Evolutionary conservation across 2,329 filamentous ascomycete genomes (phyloP).

Genomic region (Chrysosporium keratinophilum): DNA sequence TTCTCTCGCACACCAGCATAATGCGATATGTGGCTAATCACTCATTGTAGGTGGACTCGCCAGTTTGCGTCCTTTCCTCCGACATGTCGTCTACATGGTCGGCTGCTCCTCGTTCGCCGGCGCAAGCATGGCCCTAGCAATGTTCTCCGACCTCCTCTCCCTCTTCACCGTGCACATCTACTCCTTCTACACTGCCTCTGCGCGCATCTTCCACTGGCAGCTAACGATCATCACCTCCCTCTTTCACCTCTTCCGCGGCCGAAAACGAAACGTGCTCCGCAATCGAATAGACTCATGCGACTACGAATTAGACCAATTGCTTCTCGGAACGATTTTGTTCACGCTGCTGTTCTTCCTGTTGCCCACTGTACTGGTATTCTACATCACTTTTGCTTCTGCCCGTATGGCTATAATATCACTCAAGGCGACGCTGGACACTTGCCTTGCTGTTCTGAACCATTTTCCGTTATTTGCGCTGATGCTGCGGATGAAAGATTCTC

Average conservation of each 20-base stretch:
- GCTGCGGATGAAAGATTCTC: slow-evolving; percentile 86
- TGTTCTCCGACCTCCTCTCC: slow-evolving; percentile 89
- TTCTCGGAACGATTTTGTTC: slow-evolving; percentile 92
- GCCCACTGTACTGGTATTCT: slow-evolving; percentile 92
- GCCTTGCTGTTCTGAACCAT: slow-evolving; percentile 89
- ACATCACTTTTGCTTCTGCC: slow-evolving; percentile 87
- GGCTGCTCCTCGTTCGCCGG: slow-evolving; percentile 92
- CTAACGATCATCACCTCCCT: slow-evolving; percentile 90
- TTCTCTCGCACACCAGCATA: too few relatives aligned
- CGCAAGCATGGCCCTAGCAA: slow-evolving; percentile 89
- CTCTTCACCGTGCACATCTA: slow-evolving; percentile 92
- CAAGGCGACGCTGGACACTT: slow-evolving; percentile 83
- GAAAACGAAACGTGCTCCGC: slow-evolving; percentile 92
- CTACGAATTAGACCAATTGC: slow-evolving; percentile 92
- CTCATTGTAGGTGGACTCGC: slow-evolving; percentile 56
- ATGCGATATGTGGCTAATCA: slow-evolving; percentile 13
- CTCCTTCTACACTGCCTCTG: slow-evolving; percentile 93
- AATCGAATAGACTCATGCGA: slow-evolving; percentile 98
- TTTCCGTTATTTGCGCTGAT: slow-evolving; percentile 96
- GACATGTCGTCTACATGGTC: slow-evolving; percentile 79
- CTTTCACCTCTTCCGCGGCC: slow-evolving; percentile 97
- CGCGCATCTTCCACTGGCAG: slow-evolving; percentile 97
- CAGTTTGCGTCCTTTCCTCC: slow-evolving; percentile 67
- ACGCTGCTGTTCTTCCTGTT: slow-evolving; percentile 90
- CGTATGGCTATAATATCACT: slow-evolving; percentile 90